Evolutionary conservation across 768 basidiomycete species (phyloP).

Genomic region (Boletellus ananas): DNA sequence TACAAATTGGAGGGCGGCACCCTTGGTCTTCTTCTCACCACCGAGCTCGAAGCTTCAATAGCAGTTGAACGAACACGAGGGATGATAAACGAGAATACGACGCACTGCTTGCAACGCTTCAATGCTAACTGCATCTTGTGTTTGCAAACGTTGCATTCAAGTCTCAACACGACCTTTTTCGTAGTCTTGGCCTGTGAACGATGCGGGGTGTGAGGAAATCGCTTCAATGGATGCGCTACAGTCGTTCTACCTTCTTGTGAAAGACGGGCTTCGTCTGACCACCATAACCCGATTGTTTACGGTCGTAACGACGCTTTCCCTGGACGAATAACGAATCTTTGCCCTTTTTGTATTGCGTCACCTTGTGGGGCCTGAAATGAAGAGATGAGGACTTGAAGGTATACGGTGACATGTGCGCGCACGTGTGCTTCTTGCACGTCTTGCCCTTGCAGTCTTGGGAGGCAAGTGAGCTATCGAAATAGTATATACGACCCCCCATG

Average conservation of each 20-base stretch:
- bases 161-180: conserved; percentile 97
- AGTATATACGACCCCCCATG: neutral
- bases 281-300: conserved; percentile 98
- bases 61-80: neutral
- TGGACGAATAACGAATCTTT: conserved; percentile 97
- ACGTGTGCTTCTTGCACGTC: conserved; percentile 97
- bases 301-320: conserved; percentile 99
- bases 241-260: conserved; percentile 85
- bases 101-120: conserved; percentile 99
- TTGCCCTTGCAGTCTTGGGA: conserved; percentile 89
- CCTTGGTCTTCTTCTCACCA: conserved; percentile 99
- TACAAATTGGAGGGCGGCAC: conserved; percentile 92
- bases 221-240: neutral
- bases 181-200: conserved; percentile 83
- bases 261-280: conserved; percentile 99
- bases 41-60: conserved; percentile 89
- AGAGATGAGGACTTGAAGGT: neutral
- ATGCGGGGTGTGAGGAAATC: neutral
- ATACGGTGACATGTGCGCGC: conserved; percentile 32
- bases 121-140: conserved; percentile 95
- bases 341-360: conserved; percentile 99
- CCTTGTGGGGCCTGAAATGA: conserved; percentile 86
- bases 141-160: conserved; percentile 98
- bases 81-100: conserved; percentile 13
- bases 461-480: conserved; percentile 4